These are phyloP conservation scores for Mycena galericulata DNA, from an alignment of 768 basidiomycete species.

Conservation along the genomic window DNA sequence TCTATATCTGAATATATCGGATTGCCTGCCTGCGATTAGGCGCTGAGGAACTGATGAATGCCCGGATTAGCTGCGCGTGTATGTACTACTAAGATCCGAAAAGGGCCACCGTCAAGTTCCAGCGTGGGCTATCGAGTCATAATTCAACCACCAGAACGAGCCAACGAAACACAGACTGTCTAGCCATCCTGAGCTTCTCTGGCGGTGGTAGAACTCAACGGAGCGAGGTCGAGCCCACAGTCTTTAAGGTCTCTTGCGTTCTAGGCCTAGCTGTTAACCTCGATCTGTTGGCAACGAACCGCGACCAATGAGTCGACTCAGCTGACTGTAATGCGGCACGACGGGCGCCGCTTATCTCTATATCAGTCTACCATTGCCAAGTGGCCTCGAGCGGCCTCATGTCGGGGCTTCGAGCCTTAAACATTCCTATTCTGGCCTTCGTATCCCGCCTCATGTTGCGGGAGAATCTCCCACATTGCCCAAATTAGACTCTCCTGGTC, in stretches of 20 bases:
- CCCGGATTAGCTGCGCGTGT: not conserved
- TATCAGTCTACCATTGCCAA: too few relatives aligned
- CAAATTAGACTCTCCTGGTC: too few relatives aligned
- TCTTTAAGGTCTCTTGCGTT: not conserved
- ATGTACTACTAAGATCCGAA: slow-evolving; percentile 6
- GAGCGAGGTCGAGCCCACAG: too few relatives aligned
- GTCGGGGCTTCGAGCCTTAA: slow-evolving; percentile 18
- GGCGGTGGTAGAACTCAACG: slow-evolving; percentile 6
- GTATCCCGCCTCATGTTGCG: slow-evolving; percentile 30
- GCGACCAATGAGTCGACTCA: slow-evolving; percentile 15
- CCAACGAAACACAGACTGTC: not conserved
- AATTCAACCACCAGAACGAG: not conserved
- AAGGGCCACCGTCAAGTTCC: slow-evolving; percentile 1
- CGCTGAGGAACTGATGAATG: too few relatives aligned
- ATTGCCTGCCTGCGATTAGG: too few relatives aligned
- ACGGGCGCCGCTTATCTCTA: slow-evolving; percentile 20
- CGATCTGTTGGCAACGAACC: not conserved
- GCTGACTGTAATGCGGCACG: slow-evolving; percentile 20
- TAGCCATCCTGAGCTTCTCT: not conserved
- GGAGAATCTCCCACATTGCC: slow-evolving; percentile 16
- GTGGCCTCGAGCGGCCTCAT: slow-evolving; percentile 26
- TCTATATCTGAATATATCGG: too few relatives aligned
- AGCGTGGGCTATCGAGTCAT: slow-evolving; percentile 15
- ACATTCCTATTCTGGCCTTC: slow-evolving; percentile 17
- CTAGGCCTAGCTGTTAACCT: not conserved